Percentiles rank a stretch among this genome's conserved stretches.
Conservation (phyloP, 371 early-diverging fungal genomes). For the Mucor racemosus region DNA sequence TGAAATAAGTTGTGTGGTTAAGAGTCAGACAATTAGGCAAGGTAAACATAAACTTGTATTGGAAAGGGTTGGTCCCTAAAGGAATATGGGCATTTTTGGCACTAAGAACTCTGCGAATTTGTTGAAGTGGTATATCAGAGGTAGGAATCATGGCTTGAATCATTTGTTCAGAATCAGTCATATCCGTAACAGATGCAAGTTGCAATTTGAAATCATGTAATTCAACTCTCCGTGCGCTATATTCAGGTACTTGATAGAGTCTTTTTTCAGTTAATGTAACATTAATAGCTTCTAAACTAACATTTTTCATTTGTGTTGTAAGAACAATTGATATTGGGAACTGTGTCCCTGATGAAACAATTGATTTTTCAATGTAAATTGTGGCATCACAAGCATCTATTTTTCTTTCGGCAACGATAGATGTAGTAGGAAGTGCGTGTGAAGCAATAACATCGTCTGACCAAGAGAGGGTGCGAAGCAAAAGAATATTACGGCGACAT, state of each 20-base stretch:
- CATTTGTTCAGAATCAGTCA: constrained; percentile 27
- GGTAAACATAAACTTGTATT: constrained; percentile 45
- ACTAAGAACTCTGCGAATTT: constrained; percentile 36
- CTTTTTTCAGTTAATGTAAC: constrained; percentile 43
- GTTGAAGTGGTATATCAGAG: constrained; percentile 28
- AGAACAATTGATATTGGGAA: constrained; percentile 47
- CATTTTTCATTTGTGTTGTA: constrained; percentile 43
- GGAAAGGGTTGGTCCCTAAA: constrained; percentile 38
- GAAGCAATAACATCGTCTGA: constrained; percentile 39
- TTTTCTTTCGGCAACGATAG: constrained; percentile 44
- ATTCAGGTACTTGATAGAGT: constrained; percentile 51
- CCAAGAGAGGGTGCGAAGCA: constrained; percentile 44
- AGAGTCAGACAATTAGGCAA: constrained; percentile 49
- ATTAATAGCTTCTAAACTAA: constrained; percentile 40
- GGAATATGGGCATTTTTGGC: constrained; percentile 54
- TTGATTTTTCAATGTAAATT: constrained; percentile 50
- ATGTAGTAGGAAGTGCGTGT: constrained; percentile 39
- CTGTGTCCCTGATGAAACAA: constrained; percentile 53
- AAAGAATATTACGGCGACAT: constrained; percentile 39
- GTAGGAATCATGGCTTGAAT: constrained; percentile 28
- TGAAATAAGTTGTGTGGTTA: constrained; percentile 47
- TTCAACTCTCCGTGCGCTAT: constrained; percentile 40
- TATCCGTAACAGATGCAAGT: constrained; percentile 32
- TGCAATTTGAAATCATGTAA: constrained; percentile 44
- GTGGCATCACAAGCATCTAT: constrained; percentile 44